These are phyloP conservation scores for Papiliotrema nemorosa DNA, from an alignment of 1,284 basidiomycete species.

Conservation along the genomic window DNA sequence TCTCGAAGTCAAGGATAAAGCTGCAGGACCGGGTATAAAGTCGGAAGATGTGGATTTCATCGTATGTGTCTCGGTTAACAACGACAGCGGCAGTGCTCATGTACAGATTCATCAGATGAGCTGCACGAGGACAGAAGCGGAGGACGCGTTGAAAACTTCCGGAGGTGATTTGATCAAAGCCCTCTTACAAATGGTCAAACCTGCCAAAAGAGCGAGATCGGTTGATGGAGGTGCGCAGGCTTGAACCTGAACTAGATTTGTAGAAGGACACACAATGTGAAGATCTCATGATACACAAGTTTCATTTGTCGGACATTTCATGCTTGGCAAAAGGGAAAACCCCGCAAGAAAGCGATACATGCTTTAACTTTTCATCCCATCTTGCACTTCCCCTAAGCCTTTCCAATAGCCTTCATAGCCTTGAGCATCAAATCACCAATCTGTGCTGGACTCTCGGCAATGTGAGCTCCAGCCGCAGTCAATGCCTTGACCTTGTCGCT, in stretches of 20 bases:
- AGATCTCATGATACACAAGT: too few species aligned
- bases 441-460: slow-evolving; percentile 94
- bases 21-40: slow-evolving; percentile 17
- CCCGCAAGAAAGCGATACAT: too few species aligned
- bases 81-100: neutral
- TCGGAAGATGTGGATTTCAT: slow-evolving; percentile 38
- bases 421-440: slow-evolving; percentile 84
- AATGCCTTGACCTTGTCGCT: slow-evolving; percentile 95
- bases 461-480: slow-evolving; percentile 85
- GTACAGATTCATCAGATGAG: slow-evolving; percentile 35
- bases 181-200: slow-evolving; percentile 32
- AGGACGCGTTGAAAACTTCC: slow-evolving; percentile 28
- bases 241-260: neutral
- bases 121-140: slow-evolving; percentile 28
- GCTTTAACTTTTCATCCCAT: too few species aligned
- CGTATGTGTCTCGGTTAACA: slow-evolving; percentile 20
- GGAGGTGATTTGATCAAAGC: slow-evolving; percentile 41
- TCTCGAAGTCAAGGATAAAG: slow-evolving; percentile 23
- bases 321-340: too few species aligned
- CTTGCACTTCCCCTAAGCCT: too few species aligned
- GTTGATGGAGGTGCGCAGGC: slow-evolving; percentile 6
- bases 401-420: slow-evolving; percentile 80
- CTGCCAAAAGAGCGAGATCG: slow-evolving; percentile 23
- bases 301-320: too few species aligned
- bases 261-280: neutral